Base-by-base conservation (phyloP, 768 basidiomycete genomes). In the Tricholoma saponaceum region DNA sequence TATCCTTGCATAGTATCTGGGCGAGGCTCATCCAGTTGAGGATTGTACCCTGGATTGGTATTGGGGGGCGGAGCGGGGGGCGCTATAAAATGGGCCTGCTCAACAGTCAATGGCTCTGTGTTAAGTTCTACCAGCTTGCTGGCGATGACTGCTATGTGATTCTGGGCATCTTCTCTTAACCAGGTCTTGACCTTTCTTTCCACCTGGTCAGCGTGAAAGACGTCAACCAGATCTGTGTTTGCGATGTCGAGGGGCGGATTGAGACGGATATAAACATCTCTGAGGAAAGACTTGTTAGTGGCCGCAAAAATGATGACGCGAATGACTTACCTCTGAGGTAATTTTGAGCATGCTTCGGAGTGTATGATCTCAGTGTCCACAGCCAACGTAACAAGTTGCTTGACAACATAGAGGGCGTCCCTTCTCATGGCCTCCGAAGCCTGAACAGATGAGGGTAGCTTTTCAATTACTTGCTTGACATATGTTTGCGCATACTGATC, bases 11-110 rank as follows among this genome's bases (percentile, higher is more conserved):
- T 62, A 12, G 46, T 62, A 10, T 62, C 57, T 18, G 69, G 69
- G 13, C 69, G 65, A 25, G 59, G 64, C 35, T 66, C 55, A 30
- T 69, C 69, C 26, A 70, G 62, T 18, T 60, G 63, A 14, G 65
- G 64, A 41, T 70, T 60, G 51, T 70, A 70, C 16, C 65, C 67
- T 2, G 53, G 43, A 44, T 63, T 67, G 16, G 65, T 64, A 3
- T 52, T 59, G 14, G 43, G 25, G 0, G 62, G 63, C 1, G 66
- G 67, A 14, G 54, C 46, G 4, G 67, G 69, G 18, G 69, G 67
- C 16, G 61, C 56, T 16, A 64, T 32, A 16, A 53, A 51, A 28
- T 50, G 58, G 5, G 61, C 61, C 13, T 55, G 30, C 12, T 61
- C 59, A 3, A 55, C 51, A 1, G 52, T 52, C n/a, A 58, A 30